Conservation (phyloP, 139 green algal genomes). For the Closterium sp. region DNA sequence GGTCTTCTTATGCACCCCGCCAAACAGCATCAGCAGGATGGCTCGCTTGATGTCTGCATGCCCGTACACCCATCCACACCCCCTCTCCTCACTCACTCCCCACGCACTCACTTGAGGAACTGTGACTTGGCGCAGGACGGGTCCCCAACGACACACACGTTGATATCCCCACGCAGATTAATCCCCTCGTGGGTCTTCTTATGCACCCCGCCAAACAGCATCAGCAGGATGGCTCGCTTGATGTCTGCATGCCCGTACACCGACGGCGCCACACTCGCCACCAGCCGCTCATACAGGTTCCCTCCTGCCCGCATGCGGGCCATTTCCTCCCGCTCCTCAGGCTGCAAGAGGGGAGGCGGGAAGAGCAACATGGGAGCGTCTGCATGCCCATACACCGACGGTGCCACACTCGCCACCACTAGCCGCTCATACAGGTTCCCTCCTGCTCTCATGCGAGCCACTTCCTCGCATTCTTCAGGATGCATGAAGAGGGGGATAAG, state of each 20-base stretch:
- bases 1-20: conserved; percentile 88
- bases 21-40: conserved; percentile 92
- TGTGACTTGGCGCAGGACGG: conserved; percentile 97
- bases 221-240: conserved; percentile 84
- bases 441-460: not conserved
- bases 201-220: too few species aligned
- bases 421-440: conserved; percentile 38
- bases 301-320: conserved; percentile 16
- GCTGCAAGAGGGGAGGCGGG: not conserved
- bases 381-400: conserved; percentile 82
- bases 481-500: too few species aligned
- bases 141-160: conserved; percentile 96
- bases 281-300: conserved; percentile 56
- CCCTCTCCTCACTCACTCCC: not conserved
- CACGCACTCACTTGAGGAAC: conserved; percentile 89
- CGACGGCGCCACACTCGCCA: conserved; percentile 71
- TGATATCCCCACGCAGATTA: conserved; percentile 92
- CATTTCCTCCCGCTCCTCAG: conserved; percentile 16
- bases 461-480: too few species aligned
- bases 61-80: conserved; percentile 79
- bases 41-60: conserved; percentile 91
- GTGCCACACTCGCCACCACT: conserved; percentile 70
- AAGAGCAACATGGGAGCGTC: conserved; percentile 56
- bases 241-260: conserved; percentile 91
- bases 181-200: conserved; percentile 54